Evolutionary conservation across 2,329 filamentous ascomycete species (phyloP).

Genomic region (Penicillium olsonii): DNA sequence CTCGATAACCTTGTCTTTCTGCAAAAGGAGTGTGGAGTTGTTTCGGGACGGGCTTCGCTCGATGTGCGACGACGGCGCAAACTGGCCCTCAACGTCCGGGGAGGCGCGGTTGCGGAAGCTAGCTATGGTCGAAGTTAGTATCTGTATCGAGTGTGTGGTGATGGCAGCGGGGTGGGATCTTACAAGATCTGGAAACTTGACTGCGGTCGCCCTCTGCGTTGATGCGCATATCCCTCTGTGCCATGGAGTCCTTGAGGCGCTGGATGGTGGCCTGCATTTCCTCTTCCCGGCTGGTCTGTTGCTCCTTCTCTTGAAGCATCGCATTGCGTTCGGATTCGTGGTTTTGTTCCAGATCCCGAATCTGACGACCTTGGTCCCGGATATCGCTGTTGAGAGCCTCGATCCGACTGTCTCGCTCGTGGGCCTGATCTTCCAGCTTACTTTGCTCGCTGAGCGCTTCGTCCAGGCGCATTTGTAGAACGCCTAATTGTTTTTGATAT

Average conservation of each 20-base stretch:
- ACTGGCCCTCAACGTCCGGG: constrained; percentile 73
- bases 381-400: constrained; percentile 82
- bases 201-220: constrained; percentile 54
- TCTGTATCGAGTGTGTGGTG: neutral
- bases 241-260: constrained; percentile 83
- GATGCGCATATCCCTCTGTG: constrained; percentile 66
- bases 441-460: constrained; percentile 80
- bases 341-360: constrained; percentile 87
- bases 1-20: constrained; percentile 97
- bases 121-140: constrained; percentile 33
- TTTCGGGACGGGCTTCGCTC: constrained; percentile 86
- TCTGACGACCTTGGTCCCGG: constrained; percentile 77
- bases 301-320: constrained; percentile 89
- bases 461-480: constrained; percentile 82
- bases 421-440: constrained; percentile 81
- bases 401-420: constrained; percentile 82
- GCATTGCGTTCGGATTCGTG: constrained; percentile 88
- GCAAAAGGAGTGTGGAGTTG: constrained; percentile 84
- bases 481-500: constrained; percentile 79
- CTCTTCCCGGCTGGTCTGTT: constrained; percentile 79
- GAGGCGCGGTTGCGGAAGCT: constrained; percentile 55
- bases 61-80: constrained; percentile 81
- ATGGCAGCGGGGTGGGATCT: constrained; percentile 26
- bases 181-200: constrained; percentile 55
- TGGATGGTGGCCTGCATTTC: constrained; percentile 90